Base-by-base conservation (phyloP, 768 basidiomycete genomes). In the Artomyces pyxidatus region DNA sequence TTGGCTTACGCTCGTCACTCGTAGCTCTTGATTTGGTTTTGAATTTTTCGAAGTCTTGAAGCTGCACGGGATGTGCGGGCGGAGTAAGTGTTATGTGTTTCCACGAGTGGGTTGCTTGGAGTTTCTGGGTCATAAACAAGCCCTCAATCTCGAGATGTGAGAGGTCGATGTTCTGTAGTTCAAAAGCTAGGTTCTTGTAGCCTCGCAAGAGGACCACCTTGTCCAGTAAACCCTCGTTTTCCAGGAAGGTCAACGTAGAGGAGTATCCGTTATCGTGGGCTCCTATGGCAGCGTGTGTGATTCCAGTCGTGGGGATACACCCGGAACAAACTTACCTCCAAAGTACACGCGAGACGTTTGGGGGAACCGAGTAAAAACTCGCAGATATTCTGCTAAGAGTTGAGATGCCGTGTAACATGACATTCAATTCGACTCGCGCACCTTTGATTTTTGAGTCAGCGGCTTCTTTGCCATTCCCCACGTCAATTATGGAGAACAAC, bases 331-430 rank as follows among this genome's bases (percentile, higher is more conserved):
- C 64, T 17, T 8, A 59, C 68, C 66, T 42, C 68, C 72, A 37
- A 73, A 70, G 61, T 70, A 71, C 12, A 73, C 64, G 43, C 60
- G 63, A 2, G 60, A 55, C 9, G 63, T 69, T 49, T 71, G 72
- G 4, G 70, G 69, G 54, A 62, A 58, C 42, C 73, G 75, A 39
- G 80, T 76, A 57, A 80, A 80, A 51, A 80, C 76, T 55, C 79
- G 75, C 27, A 85, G 70, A 56, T 74, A 74, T 52, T 74, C 65
- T 63, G 37, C 11, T 23, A 29, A 19, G 35, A 16, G 4, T n/a
- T n/a, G n/a, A 9, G 10, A 17, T 5, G 46, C 16, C 5, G 23
- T 39, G 16, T 11, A 19, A 32, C 28, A 17, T 12, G n/a, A 40
- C 17, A n/a, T 42, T 12, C 29, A n/a, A 48, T 14, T n/a, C 12